Percentiles rank a stretch among this genome's conserved stretches.
These are phyloP conservation scores for Leccinum ochraceum DNA, from an alignment of 768 basidiomycete genomes.

Conservation along the genomic window DNA sequence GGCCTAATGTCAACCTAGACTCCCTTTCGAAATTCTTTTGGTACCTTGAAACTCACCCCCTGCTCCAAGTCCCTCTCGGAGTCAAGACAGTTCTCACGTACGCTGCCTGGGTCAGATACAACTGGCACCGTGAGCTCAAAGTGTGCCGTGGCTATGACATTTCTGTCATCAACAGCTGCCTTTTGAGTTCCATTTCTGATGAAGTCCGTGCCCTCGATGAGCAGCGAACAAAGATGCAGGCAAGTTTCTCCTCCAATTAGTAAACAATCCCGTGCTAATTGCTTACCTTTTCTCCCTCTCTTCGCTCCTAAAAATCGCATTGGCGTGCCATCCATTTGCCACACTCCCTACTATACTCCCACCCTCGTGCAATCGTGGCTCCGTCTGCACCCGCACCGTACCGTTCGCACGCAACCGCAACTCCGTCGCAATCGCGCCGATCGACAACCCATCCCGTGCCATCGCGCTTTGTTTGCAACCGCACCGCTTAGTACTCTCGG, in stretches of 20 bases:
- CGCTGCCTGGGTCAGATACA: not conserved
- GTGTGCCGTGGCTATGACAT: not conserved
- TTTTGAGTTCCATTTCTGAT: not conserved
- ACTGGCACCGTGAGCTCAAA: not conserved
- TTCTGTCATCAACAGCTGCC: not conserved
- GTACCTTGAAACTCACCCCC: not conserved
- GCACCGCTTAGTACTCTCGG: no score
- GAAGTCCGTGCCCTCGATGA: not conserved
- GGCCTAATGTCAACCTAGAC: not conserved
- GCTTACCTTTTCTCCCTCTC: no score
- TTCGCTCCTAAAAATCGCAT: no score
- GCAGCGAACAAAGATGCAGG: not conserved
- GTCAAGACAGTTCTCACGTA: not conserved
- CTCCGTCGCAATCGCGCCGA: no score
- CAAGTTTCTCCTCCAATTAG: not conserved
- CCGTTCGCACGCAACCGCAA: no score
- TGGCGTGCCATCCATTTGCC: no score
- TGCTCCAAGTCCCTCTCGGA: not conserved
- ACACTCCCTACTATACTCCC: no score
- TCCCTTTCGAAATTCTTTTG: not conserved
- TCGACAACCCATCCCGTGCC: no score
- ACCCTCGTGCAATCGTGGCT: no score
- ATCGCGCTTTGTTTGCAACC: no score
- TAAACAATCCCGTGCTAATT: no score
- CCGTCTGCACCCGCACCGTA: no score